phyloP scores from a whole-genome alignment of 2,329 filamentous ascomycete genomes.

The Penicillium sp. region DNA sequence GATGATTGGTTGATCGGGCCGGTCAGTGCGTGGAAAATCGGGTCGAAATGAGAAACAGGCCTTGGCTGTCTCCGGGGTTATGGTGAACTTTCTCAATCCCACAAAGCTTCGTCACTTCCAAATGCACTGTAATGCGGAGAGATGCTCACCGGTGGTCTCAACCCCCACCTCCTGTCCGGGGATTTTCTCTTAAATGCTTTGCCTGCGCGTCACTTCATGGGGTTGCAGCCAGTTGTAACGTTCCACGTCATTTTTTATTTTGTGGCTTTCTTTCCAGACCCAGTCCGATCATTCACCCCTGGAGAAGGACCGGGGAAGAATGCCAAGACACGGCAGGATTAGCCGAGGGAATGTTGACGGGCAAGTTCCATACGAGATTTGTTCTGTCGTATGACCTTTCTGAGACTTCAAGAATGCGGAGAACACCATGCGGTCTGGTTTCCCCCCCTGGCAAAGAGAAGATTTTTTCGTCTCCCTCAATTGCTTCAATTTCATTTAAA shows the following conservation, averaged over 20 bases:
- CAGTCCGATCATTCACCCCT: not conserved
- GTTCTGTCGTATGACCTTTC: too few relatives aligned
- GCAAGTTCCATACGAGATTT: too few relatives aligned
- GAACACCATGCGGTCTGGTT: too few relatives aligned
- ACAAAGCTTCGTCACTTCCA: not conserved
- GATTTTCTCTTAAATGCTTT: not conserved
- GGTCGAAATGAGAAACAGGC: not conserved
- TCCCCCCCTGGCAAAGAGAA: too few relatives aligned
- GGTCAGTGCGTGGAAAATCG: conserved; percentile 3
- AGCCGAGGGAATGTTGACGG: not conserved
- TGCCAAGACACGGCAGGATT: not conserved
- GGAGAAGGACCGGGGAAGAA: not conserved
- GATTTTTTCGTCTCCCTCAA: too few relatives aligned
- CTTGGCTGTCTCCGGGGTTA: not conserved
- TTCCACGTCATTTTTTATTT: not conserved
- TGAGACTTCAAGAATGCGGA: too few relatives aligned
- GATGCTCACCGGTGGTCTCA: not conserved
- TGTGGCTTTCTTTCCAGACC: not conserved
- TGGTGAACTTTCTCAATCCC: not conserved
- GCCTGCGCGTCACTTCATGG: not conserved
- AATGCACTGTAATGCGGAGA: not conserved
- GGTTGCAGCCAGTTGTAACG: not conserved
- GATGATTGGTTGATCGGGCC: conserved; percentile 9
- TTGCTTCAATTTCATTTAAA: too few relatives aligned
- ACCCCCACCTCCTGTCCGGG: not conserved